Evolutionary conservation across 1,139 yeast species (phyloP), one percentile per base, ranked within the genome.

Genomic region (Hansenula sp.): DNA sequence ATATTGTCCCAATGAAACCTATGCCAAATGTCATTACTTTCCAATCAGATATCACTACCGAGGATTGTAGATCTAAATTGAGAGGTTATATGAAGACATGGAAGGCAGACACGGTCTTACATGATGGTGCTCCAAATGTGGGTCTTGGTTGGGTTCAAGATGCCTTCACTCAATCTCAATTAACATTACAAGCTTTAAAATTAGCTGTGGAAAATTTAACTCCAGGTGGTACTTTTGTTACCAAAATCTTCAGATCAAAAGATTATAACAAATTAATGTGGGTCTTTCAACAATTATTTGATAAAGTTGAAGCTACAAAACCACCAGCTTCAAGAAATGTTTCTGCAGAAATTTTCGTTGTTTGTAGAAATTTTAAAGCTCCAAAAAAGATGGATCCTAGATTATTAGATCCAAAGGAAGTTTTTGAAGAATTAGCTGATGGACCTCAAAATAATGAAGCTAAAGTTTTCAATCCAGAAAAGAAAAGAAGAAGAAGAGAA

Each of bases 121-220:
- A 92, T 67, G 99, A 92, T 75, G 99, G 99, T 81, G 99, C 99
- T 22, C 99, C 99, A 22, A 94, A 92, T 60, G 98, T 92, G 52
- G 98, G 98, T 82, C 74, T 90, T 57, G 96, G 96, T 20, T 94
- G 98, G 98, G 92, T 87, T 25, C 98, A 94, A 64, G 99, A 92
- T 78, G 98, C 98, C 2, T 94, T 87, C 66, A 88, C 97, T 2
- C 99, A 92, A 68, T 88, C 97, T 18, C 97, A 92, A 61, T 78
- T 92, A 56, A 94, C 96, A 27, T 71, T 92, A 52, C 96, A 89
- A 68, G 95, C 97, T 27, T 72, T 94, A 55, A 89, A 83, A 61
- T 73, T 92, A 50, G 98, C 98, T 1, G 96, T 83, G n/a, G 98
- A 94, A 65, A 89, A 92, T 62, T 73, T 94, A 57, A 71, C 76